Evolutionary conservation across 139 green algal species (phyloP).

Genomic region (Haematococcus sp.): DNA sequence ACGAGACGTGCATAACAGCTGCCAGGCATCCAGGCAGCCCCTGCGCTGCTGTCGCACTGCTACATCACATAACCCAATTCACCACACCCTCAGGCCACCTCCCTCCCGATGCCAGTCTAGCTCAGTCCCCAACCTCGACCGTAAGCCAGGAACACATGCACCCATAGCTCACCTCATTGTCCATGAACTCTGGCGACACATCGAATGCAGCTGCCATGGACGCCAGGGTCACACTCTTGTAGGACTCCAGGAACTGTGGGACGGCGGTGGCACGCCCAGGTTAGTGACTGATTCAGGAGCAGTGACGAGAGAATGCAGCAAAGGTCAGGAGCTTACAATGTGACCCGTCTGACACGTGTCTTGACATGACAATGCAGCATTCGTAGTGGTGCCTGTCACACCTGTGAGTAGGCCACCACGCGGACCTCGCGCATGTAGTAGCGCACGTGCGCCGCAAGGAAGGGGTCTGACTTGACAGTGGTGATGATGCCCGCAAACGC

Average conservation of each 20-base stretch:
- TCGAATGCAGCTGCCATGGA: conserved; percentile 88
- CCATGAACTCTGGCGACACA: conserved; percentile 52
- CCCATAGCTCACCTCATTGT: conserved; percentile 26
- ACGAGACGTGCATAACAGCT: too few relatives aligned
- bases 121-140: too few relatives aligned
- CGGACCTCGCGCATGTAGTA: conserved; percentile 92
- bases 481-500: conserved; percentile 68
- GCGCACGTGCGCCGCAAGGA: conserved; percentile 82
- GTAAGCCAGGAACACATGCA: too few relatives aligned
- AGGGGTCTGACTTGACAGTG: conserved; percentile 67
- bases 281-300: not conserved
- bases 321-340: not conserved
- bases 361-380: too few relatives aligned
- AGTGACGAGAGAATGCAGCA: not conserved
- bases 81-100: too few relatives aligned
- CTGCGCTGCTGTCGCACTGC: too few relatives aligned
- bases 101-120: too few relatives aligned
- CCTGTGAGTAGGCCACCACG: conserved; percentile 86
- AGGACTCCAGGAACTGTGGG: conserved; percentile 91
- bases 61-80: too few relatives aligned
- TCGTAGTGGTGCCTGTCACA: too few relatives aligned
- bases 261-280: not conserved
- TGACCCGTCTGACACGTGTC: too few relatives aligned
- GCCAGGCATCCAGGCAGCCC: too few relatives aligned
- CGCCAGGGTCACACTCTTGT: conserved; percentile 94